A percentile compares a stretch with the other conserved stretches of the same genome.
phyloP scores from a whole-genome alignment of 192 early-diverging fungal species.

The Funneliformis geosporum region DNA sequence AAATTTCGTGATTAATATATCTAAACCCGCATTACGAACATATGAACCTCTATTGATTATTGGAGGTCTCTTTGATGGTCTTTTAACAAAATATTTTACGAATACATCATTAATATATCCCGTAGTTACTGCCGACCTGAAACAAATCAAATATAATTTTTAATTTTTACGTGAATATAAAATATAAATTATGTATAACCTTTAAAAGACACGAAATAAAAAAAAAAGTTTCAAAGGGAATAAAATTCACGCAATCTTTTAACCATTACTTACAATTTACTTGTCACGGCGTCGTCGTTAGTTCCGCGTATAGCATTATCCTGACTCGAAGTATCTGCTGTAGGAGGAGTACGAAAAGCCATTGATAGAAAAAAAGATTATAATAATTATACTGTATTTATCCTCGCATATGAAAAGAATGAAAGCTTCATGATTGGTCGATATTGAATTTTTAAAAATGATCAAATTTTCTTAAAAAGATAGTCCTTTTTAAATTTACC shows the following conservation, averaged over 20 bases:
- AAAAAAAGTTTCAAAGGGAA: too few relatives aligned
- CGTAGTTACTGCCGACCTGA: conserved; percentile 70
- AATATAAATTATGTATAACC: too few relatives aligned
- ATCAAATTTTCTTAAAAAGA: background rate
- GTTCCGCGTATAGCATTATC: conserved; percentile 83
- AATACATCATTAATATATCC: conserved; percentile 87
- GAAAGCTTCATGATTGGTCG: background rate
- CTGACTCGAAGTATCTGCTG: conserved; percentile 30
- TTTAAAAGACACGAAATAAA: too few relatives aligned
- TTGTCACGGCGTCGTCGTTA: conserved; percentile 87
- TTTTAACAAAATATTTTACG: conserved; percentile 76
- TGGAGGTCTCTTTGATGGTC: conserved; percentile 74
- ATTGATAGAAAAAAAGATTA: background rate
- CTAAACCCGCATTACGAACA: conserved; percentile 68
- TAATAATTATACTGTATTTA: too few relatives aligned
- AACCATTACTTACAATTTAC: conserved; percentile 64
- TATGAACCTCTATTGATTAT: conserved; percentile 94
- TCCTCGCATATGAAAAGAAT: too few relatives aligned
- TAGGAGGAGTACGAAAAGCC: background rate
- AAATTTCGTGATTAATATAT: conserved; percentile 68
- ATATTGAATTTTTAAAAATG: background rate
- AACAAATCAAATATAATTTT: background rate
- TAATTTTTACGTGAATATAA: too few relatives aligned
- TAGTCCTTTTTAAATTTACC: background rate
- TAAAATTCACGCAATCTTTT: background rate